phyloP scores from a whole-genome alignment of 2,329 filamentous ascomycete genomes.

The Diplodia sapinea region DNA sequence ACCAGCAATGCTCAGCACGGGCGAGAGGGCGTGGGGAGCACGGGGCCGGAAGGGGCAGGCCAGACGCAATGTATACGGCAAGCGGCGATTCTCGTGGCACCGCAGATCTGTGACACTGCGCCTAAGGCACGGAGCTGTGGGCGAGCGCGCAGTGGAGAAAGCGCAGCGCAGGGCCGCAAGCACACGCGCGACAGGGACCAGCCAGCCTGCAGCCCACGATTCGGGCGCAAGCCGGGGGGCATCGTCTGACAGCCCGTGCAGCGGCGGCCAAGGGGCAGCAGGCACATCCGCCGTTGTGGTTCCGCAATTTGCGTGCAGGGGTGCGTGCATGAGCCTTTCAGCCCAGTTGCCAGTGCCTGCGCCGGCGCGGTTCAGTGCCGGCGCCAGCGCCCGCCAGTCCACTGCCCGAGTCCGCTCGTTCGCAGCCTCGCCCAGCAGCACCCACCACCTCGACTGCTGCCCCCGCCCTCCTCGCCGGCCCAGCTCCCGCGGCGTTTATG shows the following conservation, averaged over 20 bases:
- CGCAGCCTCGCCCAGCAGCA: background rate
- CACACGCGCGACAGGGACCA: conserved; percentile 25
- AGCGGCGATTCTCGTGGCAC: conserved; percentile 37
- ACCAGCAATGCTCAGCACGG: conserved; percentile 6
- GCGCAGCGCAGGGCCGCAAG: conserved; percentile 17
- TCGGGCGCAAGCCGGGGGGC: conserved; percentile 17
- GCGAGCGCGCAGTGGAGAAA: conserved; percentile 21
- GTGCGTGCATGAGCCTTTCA: background rate
- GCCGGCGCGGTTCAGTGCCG: background rate
- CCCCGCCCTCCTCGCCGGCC: background rate
- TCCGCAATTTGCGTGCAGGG: conserved; percentile 28
- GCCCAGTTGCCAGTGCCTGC: background rate
- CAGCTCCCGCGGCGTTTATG: conserved; percentile 2
- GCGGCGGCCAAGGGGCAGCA: conserved; percentile 14
- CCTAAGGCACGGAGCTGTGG: conserved; percentile 27
- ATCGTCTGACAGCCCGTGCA: conserved; percentile 29
- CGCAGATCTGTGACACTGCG: conserved; percentile 33
- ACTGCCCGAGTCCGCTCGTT: background rate
- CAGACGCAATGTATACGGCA: conserved; percentile 36
- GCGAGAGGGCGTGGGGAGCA: conserved; percentile 14
- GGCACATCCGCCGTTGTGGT: conserved; percentile 28
- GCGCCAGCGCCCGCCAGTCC: background rate
- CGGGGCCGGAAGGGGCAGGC: conserved; percentile 28
- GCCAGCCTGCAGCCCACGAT: conserved; percentile 22
- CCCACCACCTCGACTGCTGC: background rate